Conservation (phyloP, 1,139 yeast genomes). For the Candida albicans region DNA sequence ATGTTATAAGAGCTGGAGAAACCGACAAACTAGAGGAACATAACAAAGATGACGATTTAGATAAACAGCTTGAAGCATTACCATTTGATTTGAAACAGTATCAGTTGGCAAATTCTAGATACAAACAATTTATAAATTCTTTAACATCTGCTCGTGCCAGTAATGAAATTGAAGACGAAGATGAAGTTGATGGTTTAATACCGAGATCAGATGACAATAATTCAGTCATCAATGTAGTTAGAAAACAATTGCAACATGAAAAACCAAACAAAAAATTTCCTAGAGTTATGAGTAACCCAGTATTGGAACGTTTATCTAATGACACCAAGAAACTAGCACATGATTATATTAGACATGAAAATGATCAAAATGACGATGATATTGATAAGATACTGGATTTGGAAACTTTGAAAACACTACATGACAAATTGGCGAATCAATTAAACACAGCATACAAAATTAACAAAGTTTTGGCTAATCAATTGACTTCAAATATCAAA, state of each 20-base stretch:
- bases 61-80: conserved; percentile 21
- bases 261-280: conserved; percentile 7
- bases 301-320: conserved; percentile 10
- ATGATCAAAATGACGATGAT: conserved; percentile 16
- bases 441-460: conserved; percentile 50
- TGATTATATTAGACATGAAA: conserved; percentile 6
- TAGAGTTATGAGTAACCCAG: conserved; percentile 8
- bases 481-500: conserved; percentile 36
- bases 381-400: conserved; percentile 18
- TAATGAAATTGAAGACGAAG: neutral
- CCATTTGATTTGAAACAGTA: conserved; percentile 39
- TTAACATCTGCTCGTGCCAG: conserved; percentile 3
- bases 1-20: conserved; percentile 20
- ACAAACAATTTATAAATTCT: conserved; percentile 23
- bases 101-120: conserved; percentile 34
- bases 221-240: conserved; percentile 10
- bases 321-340: conserved; percentile 8
- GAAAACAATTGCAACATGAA: conserved; percentile 14
- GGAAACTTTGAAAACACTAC: conserved; percentile 20
- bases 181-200: conserved; percentile 13
- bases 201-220: conserved; percentile 13
- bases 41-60: conserved; percentile 6
- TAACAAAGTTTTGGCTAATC: conserved; percentile 42
- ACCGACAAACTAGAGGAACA: conserved; percentile 10
- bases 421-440: conserved; percentile 20